Evolutionary conservation across 345 rosid species (phyloP), one percentile per base, ranked within the genome.

Genomic region (Erodium maritimum): DNA sequence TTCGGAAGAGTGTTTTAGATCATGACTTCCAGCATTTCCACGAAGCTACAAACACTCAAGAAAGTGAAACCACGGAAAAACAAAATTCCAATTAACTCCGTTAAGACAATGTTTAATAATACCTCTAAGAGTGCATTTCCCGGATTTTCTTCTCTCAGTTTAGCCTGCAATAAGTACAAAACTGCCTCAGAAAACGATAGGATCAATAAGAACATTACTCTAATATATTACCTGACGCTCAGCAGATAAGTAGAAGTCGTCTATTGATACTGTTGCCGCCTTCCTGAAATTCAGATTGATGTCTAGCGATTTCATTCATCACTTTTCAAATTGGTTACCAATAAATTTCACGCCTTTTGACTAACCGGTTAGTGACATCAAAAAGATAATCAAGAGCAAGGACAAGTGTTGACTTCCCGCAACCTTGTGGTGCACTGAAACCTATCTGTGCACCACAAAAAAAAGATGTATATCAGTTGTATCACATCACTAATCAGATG

Each of bases 361-460:
- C 61, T 54, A 71, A 93, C 99, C 89, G 87, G 80, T 83, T 83
- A 19, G 90, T 85, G 25, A 72, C 66, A 60, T 65, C 62, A 74
- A 93, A 93, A 62, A 93, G 96, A 71, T 82, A 83, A 70, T 82
- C 80, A 62, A 93, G 96, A 48, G 97, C 99, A 77, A 87, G 85
- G 66, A 87, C 96, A 57, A 89, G 96, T 13, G 99, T 93, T 53
- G 94, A 89, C 83, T 93, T 93, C 67, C 99, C 99, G 76, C 97
- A 89, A 73, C 95, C 99, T 69, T 93, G 97, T 22, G 99, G 97
- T 3, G 97, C 97, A 56, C 95, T 89, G 59, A 93, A 88, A 66
- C 99, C 98, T 75, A 91, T 79, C 98, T 91, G n/a, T n/a, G 79
- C 79, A 63, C 9, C 17, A 50, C 57, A 53, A 64, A 25, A 25